Conservation (phyloP, 768 basidiomycete species). For the Leccinum boreale region DNA sequence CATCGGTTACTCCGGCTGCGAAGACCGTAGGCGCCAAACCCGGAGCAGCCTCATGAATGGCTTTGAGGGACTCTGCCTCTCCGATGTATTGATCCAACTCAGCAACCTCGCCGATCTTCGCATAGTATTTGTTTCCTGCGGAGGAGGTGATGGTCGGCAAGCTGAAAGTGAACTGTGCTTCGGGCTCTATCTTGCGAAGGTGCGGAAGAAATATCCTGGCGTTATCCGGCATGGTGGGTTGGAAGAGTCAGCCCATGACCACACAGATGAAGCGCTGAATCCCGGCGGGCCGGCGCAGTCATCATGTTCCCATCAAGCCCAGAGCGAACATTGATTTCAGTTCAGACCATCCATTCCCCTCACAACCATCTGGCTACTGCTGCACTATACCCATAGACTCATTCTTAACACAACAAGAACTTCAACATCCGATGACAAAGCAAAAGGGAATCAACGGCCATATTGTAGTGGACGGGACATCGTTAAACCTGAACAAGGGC, state of each 20-base stretch:
- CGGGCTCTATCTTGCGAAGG: conserved; percentile 49
- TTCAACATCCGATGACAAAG: neutral
- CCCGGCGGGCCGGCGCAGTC: neutral
- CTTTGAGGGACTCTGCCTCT: conserved; percentile 66
- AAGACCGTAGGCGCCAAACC: conserved; percentile 60
- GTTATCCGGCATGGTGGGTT: conserved; percentile 17
- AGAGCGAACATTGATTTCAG: neutral
- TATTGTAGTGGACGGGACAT: neutral
- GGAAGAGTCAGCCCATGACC: neutral
- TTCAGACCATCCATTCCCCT: neutral
- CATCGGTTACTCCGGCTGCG: conserved; percentile 39
- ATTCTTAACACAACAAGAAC: neutral
- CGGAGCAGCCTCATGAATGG: conserved; percentile 62
- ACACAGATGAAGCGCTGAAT: neutral
- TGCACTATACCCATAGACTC: neutral
- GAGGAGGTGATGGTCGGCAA: conserved; percentile 54
- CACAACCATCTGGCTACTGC: neutral
- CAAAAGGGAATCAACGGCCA: neutral
- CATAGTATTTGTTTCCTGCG: conserved; percentile 56
- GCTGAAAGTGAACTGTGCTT: conserved; percentile 42
- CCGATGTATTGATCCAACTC: conserved; percentile 67
- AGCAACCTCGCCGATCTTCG: conserved; percentile 49
- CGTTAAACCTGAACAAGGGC: conserved; percentile 39
- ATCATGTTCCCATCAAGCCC: neutral
- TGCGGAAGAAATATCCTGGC: conserved; percentile 37